These are phyloP conservation scores for Penicillium sp. DNA, from an alignment of 2,329 filamentous ascomycete species.

Conservation along the genomic window DNA sequence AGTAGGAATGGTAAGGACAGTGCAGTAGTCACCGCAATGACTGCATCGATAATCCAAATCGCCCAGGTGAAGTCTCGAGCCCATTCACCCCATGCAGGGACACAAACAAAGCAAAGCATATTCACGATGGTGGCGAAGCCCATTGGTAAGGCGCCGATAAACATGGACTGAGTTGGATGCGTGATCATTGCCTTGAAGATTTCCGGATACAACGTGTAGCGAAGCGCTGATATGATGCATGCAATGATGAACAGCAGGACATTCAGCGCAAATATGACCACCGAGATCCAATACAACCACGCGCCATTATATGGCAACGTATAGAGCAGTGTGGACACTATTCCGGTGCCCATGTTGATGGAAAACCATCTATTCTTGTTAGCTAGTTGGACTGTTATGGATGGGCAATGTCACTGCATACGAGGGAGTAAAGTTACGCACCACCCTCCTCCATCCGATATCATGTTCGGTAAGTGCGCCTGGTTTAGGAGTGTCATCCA, in stretches of 20 bases:
- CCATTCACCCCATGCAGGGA: slow-evolving; percentile 65
- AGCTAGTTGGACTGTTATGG: neutral
- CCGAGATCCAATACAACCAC: slow-evolving; percentile 47
- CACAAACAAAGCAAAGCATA: slow-evolving; percentile 66
- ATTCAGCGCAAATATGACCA: slow-evolving; percentile 44
- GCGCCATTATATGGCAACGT: slow-evolving; percentile 44
- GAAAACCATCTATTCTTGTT: slow-evolving; percentile 44
- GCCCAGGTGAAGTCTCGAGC: slow-evolving; percentile 61
- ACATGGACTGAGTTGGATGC: slow-evolving; percentile 70
- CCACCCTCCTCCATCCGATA: slow-evolving; percentile 41
- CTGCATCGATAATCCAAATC: slow-evolving; percentile 63
- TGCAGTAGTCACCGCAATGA: slow-evolving; percentile 59
- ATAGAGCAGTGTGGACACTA: slow-evolving; percentile 46
- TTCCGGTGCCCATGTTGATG: slow-evolving; percentile 49
- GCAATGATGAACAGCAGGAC: slow-evolving; percentile 40
- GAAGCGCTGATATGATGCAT: slow-evolving; percentile 58
- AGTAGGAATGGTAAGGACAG: slow-evolving; percentile 63
- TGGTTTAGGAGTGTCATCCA: neutral
- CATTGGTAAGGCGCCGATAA: slow-evolving; percentile 72
- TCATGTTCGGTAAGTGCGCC: slow-evolving; percentile 38
- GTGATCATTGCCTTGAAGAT: slow-evolving; percentile 70
- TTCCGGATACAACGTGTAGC: slow-evolving; percentile 69
- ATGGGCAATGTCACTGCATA: slow-evolving; percentile 23
- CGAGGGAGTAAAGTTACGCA: slow-evolving; percentile 52
- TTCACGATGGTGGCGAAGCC: slow-evolving; percentile 71